These are phyloP conservation scores for Bryoglossum gracile DNA, from an alignment of 495 filamentous ascomycete species.

Conservation along the genomic window DNA sequence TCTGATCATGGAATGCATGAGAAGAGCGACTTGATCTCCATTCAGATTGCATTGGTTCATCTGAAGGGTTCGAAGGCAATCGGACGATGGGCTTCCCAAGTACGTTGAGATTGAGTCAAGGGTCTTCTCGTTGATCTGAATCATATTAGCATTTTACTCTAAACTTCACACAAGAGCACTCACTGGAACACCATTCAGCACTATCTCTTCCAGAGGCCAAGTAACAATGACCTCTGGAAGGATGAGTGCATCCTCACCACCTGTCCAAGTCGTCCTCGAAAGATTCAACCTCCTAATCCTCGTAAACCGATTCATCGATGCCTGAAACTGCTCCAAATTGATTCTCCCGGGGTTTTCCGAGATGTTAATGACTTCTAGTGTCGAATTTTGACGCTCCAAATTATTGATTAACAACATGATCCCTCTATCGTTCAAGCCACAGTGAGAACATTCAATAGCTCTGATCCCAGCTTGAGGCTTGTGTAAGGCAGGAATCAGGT, in stretches of 20 bases:
- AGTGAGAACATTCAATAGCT: conserved; percentile 75
- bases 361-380: conserved; percentile 69
- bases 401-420: conserved; percentile 51
- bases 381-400: conserved; percentile 57
- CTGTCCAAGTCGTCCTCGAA: conserved; percentile 57
- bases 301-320: conserved; percentile 32
- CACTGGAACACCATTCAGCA: conserved; percentile 59
- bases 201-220: conserved; percentile 71
- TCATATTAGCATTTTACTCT: conserved; percentile 4
- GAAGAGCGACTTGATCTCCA: conserved; percentile 66
- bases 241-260: conserved; percentile 56
- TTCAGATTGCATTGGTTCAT: conserved; percentile 77
- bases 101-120: conserved; percentile 56
- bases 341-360: conserved; percentile 70
- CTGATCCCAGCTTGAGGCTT: conserved; percentile 52
- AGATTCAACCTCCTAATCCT: conserved; percentile 66
- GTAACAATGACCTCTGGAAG: conserved; percentile 57
- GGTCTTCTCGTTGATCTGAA: conserved; percentile 45
- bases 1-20: conserved; percentile 66
- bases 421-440: conserved; percentile 57
- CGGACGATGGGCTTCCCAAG: conserved; percentile 54
- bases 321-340: conserved; percentile 50
- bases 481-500: conserved; percentile 22
- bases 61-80: conserved; percentile 56
- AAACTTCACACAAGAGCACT: conserved; percentile 17